These are phyloP conservation scores for Suhomyces chickasaworum DNA, from an alignment of 1,139 yeast species.

Conservation along the genomic window DNA sequence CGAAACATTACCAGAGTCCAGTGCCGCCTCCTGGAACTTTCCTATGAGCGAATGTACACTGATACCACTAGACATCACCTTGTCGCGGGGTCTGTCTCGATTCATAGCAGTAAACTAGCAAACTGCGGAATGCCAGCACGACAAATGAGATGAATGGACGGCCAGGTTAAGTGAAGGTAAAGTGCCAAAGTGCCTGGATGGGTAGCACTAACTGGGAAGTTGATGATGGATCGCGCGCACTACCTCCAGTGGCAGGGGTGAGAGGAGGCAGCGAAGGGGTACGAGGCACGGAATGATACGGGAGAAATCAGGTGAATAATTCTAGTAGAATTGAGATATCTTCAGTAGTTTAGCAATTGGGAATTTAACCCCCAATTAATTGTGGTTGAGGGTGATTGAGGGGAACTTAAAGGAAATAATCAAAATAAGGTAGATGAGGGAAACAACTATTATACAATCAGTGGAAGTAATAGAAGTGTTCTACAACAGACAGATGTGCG, in stretches of 20 bases:
- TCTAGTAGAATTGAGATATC: not conserved
- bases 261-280: conserved; percentile 1
- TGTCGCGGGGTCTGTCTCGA: conserved; percentile 10
- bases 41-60: conserved; percentile 22
- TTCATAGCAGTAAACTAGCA: conserved; percentile 6
- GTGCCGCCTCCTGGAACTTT: conserved; percentile 13
- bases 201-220: not conserved
- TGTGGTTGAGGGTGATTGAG: not conserved
- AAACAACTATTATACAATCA: not conserved
- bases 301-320: not conserved
- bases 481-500: not conserved
- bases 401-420: not conserved
- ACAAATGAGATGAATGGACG: not conserved
- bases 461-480: not conserved
- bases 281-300: not conserved
- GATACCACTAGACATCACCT: conserved; percentile 13
- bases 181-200: not conserved
- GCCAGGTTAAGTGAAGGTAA: not conserved
- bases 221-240: conserved; percentile 7
- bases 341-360: not conserved
- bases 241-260: conserved; percentile 5
- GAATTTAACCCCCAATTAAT: not conserved
- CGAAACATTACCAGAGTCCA: conserved; percentile 4
- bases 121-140: conserved; percentile 2
- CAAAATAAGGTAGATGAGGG: too few relatives aligned